Base-by-base conservation (phyloP, 352 stramenopile genomes). In the Phytophthora foliorum region DNA sequence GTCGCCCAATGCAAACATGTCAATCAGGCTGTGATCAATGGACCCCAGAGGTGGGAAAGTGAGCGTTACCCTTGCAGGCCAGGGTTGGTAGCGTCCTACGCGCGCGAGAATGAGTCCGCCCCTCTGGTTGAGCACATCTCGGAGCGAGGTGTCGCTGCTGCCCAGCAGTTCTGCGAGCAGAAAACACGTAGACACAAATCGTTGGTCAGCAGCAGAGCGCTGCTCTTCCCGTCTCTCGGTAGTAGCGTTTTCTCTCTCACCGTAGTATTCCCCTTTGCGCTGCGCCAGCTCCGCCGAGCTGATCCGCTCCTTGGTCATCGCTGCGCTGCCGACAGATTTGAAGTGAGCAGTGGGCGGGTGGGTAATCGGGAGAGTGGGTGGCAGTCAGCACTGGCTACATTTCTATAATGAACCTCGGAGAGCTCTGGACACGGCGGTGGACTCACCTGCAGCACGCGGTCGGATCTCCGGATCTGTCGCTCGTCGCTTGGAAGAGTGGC, bases 31-130 rank as follows among this genome's bases (percentile, higher is more conserved):
- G 42, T 16, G n/a, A 25, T 25, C 39, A 46, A 25, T 6, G 10
- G 39, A 5, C 38, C 39, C 42, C 42, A n/a, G 9, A 14, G 13
- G 19, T 49, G 24, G 11, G 34, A 39, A 7, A 7, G 27, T 4
- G 8, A 34, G 29, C 8, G 8, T 19, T 80, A 96, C 89, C 57
- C 89, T 78, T 19, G 89, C 87, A 31, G 89, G 89, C 89, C 89
- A 96, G 19, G 86, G 86, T 54, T 90, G 87, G 68, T 96, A 90
- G 56, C 85, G 89, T 50, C 87, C 87, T 17, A 92, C 83, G 11
- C 87, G 82, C 19, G 89, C 89, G 29, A 95, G 81, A 50, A 96
- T 60, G n/a, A 96, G 62, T 11, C 89, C 89, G 17, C 80, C 87
- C 21, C 88, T 83, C 64, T 92, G 72, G 67, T 96, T 93, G 27